Base-by-base conservation (phyloP, 768 basidiomycete genomes). In the Russula virescens region DNA sequence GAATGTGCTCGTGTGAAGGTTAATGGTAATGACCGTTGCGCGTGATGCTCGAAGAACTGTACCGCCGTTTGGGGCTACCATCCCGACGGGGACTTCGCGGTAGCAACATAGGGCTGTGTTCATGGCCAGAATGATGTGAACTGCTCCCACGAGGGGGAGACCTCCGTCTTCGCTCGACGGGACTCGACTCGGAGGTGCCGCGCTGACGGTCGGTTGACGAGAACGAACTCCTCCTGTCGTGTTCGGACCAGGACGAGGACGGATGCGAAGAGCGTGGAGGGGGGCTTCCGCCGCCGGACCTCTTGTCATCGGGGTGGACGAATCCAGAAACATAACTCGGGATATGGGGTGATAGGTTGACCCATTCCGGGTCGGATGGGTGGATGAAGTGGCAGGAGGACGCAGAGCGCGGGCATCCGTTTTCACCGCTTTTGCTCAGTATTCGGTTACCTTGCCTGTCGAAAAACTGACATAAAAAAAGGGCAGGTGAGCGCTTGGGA, bases 331-430 rank as follows among this genome's bases (percentile, higher is more conserved):
- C n/a, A n/a, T n/a, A n/a, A n/a, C n/a, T n/a, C 19, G 16, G 42
- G 42, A 13, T 23, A 28, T 16, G 5, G 42, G n/a, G n/a, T 10
- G 34, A 6, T 21, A n/a, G 26, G 9, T 42, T 35, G 10, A 5
- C 16, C 66, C 66, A 67, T 55, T 66, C 60, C 10, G 51, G 50
- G 18, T 68, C 66, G 25, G 50, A 49, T 18, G 67, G 67, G 47
- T 68, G 67, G 18, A 64, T 38, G 54, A 61, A 68, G 23, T 64
- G n/a, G 18, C 67, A 68, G 7, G 16, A 7, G 0, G 21, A 7
- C 26, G 58, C 5, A 21, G 6, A 2, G 16, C 67, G 65, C 10
- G 64, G 26, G 31, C 67, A 68, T 19, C 67, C 67, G 46, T 35
- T 35, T 28, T 54, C 54, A 26, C 42, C 46, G 25, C 38, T 26